Percentiles rank a stretch among this genome's conserved stretches.
Evolutionary conservation across 768 basidiomycete species (phyloP).

Genomic region (Russula sp.): DNA sequence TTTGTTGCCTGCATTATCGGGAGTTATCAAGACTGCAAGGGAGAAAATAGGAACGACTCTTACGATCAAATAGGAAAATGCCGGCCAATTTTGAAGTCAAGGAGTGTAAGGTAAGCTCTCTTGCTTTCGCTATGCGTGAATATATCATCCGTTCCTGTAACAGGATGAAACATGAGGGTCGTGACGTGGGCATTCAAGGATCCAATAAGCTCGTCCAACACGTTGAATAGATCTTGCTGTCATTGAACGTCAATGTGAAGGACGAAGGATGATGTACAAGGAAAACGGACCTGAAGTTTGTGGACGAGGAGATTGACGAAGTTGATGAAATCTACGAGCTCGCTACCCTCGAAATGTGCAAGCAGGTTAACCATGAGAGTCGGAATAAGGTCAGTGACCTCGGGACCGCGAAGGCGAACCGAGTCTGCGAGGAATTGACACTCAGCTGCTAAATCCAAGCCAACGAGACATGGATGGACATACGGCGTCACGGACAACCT

Average conservation of each 20-base stretch:
- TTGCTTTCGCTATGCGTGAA: conserved; percentile 75
- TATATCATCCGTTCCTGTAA: conserved; percentile 82
- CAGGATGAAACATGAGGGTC: conserved; percentile 70
- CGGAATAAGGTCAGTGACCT: conserved; percentile 82
- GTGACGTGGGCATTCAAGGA: conserved; percentile 83
- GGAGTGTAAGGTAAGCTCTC: conserved; percentile 78
- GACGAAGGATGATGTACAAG: neutral
- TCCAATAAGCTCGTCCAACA: conserved; percentile 84
- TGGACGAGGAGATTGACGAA: conserved; percentile 91
- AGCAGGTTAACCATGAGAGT: conserved; percentile 87
- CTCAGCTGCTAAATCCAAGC: conserved; percentile 1
- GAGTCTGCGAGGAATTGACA: conserved; percentile 48
- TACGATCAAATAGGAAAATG: conserved; percentile 85
- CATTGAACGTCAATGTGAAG: neutral
- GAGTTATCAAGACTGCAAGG: neutral
- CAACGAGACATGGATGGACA: conserved; percentile 29
- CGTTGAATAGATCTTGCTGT: conserved; percentile 79
- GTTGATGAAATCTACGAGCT: conserved; percentile 91
- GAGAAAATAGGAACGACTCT: conserved; percentile 28
- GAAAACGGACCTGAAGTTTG: conserved; percentile 69
- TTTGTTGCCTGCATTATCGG: conserved; percentile 52
- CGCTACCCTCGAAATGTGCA: conserved; percentile 84
- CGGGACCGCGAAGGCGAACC: conserved; percentile 91
- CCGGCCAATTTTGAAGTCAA: conserved; percentile 73
- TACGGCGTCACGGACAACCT: conserved; percentile 90